Evolutionary conservation across 2,329 filamentous ascomycete species (phyloP).

Genomic region (Claviceps citrina): DNA sequence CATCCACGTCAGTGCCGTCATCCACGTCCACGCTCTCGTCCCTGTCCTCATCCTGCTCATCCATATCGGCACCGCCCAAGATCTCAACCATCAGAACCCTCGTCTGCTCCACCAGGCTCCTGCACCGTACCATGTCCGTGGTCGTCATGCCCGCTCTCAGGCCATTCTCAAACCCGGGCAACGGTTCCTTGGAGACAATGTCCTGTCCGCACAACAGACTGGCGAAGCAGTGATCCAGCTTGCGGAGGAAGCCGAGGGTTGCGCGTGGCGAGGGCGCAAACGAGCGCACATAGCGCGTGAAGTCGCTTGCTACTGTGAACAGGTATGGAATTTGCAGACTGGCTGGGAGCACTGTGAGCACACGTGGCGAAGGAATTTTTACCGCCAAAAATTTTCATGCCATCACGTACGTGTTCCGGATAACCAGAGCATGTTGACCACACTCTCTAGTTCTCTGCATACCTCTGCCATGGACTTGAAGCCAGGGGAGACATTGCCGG

Average conservation of each 20-base stretch:
- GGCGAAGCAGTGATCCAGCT: slow-evolving; percentile 72
- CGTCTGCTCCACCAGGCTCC: slow-evolving; percentile 64
- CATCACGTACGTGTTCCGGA: slow-evolving; percentile 63
- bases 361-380: too few relatives aligned
- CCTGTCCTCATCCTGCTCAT: slow-evolving; percentile 26
- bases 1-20: slow-evolving; percentile 1
- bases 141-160: slow-evolving; percentile 50
- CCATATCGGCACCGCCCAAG: slow-evolving; percentile 31
- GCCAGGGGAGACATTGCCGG: slow-evolving; percentile 32
- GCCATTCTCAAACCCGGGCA: slow-evolving; percentile 56
- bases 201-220: slow-evolving; percentile 57
- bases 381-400: background rate
- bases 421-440: slow-evolving; percentile 74
- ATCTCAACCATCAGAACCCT: slow-evolving; percentile 55
- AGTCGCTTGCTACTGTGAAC: slow-evolving; percentile 58
- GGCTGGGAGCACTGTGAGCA: slow-evolving; percentile 32
- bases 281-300: slow-evolving; percentile 54
- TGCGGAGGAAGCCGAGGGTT: slow-evolving; percentile 57
- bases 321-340: slow-evolving; percentile 72
- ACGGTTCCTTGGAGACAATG: slow-evolving; percentile 42
- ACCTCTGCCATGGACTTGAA: slow-evolving; percentile 52
- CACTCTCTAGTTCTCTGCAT: slow-evolving; percentile 54
- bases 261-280: slow-evolving; percentile 48
- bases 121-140: slow-evolving; percentile 78
- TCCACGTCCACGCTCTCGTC: slow-evolving; percentile 9